Evolutionary conservation across 441 rosid species (phyloP).

Genomic region (Jatropha multifida): DNA sequence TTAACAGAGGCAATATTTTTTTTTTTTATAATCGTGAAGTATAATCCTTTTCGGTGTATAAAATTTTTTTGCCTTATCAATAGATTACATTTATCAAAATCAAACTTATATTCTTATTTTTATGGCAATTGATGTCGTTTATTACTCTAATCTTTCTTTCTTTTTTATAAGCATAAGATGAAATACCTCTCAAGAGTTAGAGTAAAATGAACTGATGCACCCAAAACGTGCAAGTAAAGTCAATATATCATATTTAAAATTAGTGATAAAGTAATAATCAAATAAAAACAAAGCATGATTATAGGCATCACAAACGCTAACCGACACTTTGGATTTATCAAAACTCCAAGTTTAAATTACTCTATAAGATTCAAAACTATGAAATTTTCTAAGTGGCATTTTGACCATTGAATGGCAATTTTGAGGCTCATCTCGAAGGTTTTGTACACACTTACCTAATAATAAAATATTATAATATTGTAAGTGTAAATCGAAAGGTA

Average conservation of each 20-base stretch:
- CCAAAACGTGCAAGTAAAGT: too few relatives aligned
- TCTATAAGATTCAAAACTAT: neutral
- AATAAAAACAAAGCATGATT: neutral
- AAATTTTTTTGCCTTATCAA: too few relatives aligned
- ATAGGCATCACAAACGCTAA: neutral
- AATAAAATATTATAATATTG: neutral
- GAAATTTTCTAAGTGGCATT: neutral
- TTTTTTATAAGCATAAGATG: too few relatives aligned
- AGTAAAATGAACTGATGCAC: too few relatives aligned
- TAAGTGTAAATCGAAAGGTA: neutral
- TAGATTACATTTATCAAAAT: too few relatives aligned
- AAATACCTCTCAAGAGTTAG: too few relatives aligned
- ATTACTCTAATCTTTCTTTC: too few relatives aligned
- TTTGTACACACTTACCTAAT: neutral
- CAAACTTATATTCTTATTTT: too few relatives aligned
- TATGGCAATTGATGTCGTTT: too few relatives aligned
- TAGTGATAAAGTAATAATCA: neutral
- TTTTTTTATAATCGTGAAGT: too few relatives aligned
- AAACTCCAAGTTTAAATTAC: neutral
- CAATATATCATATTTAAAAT: neutral
- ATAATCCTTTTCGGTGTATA: too few relatives aligned
- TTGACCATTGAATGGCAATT: slow-evolving; percentile 29
- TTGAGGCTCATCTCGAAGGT: neutral
- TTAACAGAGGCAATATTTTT: too few relatives aligned
- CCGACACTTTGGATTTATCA: neutral